Evolutionary conservation across 257 asterid species (phyloP).

Genomic region (Avicennia marina): DNA sequence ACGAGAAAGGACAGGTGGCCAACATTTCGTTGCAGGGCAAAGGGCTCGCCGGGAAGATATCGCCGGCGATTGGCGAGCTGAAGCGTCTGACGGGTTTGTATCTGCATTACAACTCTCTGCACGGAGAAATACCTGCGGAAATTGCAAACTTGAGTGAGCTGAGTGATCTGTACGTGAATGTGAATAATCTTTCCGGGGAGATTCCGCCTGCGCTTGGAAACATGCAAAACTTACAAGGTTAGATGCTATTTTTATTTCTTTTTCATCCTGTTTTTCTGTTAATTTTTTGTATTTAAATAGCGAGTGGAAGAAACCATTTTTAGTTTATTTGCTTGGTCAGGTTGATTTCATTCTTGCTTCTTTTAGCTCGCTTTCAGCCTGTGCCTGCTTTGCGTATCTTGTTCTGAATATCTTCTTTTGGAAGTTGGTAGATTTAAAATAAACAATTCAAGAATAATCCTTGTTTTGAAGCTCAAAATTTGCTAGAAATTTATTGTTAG

Average conservation of each 20-base stretch:
- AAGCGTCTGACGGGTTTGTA: slow-evolving; percentile 73
- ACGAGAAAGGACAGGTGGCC: slow-evolving; percentile 63
- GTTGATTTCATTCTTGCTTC: no score
- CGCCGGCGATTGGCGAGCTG: slow-evolving; percentile 65
- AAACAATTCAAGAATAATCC: no score
- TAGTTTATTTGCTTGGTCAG: no score
- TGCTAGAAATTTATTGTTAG: no score
- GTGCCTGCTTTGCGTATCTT: no score
- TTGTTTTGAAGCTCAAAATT: background rate
- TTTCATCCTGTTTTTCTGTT: background rate
- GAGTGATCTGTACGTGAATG: slow-evolving; percentile 76
- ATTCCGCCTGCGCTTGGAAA: slow-evolving; percentile 69
- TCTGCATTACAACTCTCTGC: slow-evolving; percentile 75
- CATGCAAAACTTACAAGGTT: slow-evolving; percentile 81
- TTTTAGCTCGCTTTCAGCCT: no score
- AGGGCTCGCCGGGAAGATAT: slow-evolving; percentile 75
- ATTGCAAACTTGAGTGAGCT: slow-evolving; percentile 54
- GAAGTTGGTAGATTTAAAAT: no score
- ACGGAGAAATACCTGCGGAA: slow-evolving; percentile 73
- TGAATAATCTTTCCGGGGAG: slow-evolving; percentile 74
- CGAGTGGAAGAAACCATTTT: no score
- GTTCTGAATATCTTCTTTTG: no score
- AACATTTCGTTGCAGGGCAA: slow-evolving; percentile 89
- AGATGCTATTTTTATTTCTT: background rate
- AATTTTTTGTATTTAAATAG: background rate